Base-by-base conservation (phyloP, 768 basidiomycete species). In the Pholiota microspora region DNA sequence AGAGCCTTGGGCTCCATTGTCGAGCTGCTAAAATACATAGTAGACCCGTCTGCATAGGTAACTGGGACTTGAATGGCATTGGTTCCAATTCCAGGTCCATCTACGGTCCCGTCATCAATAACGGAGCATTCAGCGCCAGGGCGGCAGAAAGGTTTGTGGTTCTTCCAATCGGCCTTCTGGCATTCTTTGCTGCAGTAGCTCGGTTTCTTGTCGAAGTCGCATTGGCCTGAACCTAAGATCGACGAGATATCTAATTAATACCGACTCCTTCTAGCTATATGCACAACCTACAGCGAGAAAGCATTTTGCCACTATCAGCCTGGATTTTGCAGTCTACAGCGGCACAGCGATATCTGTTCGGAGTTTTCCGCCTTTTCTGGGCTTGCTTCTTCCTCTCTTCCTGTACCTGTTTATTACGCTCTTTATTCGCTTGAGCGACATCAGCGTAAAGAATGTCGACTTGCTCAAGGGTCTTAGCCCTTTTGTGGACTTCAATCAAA, bases 81-180 rank as follows among this genome's bases (percentile, higher is more conserved):
- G 18, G 18, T 1, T 42, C 40, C 18, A 9, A 21, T 9, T 2
- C 12, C n/a, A n/a, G n/a, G n/a, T n/a, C n/a, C n/a, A n/a, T n/a
- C n/a, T n/a, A 21, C 2, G n/a, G 23, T 7, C 7, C 18, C 35
- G 23, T 54, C 45, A 21, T 65, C 65, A 29, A 70, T 42, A 15
- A 69, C 59, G 4, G 64, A 67, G 47, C 70, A 71, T 1, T 62
- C 57, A 1, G 65, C 66, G 4, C 65, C 66, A 0, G 65, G 59
- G 28, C 38, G 56, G 51, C 69, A 71, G 59, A 69, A 69, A 0
- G 66, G 67, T 53, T 69, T 70, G 59, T 71, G 70, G 57, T 59
- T 71, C 49, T 66, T 65, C 70, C 70, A 70, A 45, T 70, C 70
- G 28, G 1, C 56, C 59, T 51, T 56, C 29, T 56, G 55, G 48